These are phyloP conservation scores for Naganishia kalamii DNA, from an alignment of 768 basidiomycete species.

Conservation along the genomic window DNA sequence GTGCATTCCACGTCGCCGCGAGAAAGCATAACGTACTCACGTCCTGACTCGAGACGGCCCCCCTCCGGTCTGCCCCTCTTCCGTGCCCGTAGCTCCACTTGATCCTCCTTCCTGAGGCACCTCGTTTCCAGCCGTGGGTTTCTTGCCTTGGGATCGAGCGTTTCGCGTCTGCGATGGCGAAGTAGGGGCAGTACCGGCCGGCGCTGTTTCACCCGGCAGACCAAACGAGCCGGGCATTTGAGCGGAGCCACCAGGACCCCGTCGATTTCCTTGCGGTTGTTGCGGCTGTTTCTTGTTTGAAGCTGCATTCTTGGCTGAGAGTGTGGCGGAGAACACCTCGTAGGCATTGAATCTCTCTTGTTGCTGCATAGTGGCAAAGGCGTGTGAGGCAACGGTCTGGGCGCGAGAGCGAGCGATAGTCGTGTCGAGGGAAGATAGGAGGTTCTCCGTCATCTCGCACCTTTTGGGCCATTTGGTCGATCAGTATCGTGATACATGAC, in stretches of 20 bases:
- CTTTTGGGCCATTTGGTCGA: neutral
- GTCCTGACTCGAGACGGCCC: neutral
- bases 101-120: neutral
- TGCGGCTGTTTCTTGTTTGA: neutral
- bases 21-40: neutral
- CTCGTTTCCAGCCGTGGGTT: neutral
- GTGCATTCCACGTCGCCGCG: neutral
- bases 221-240: neutral
- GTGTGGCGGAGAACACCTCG: neutral
- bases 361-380: neutral
- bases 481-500: neutral
- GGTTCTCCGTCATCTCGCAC: slow-evolving; percentile 13
- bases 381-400: neutral
- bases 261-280: neutral
- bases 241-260: neutral
- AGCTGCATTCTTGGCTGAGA: neutral
- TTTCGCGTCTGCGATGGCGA: neutral
- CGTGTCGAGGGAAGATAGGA: slow-evolving; percentile 1
- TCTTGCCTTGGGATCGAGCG: neutral
- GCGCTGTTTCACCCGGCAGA: too few relatives aligned
- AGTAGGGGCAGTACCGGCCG: neutral
- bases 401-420: slow-evolving; percentile 13
- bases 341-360: neutral
- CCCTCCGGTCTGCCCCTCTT: neutral
- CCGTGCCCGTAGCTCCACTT: neutral